Evolutionary conservation across 148 eudicot genomes (phyloP).

Genomic region (Bassia scoparia): DNA sequence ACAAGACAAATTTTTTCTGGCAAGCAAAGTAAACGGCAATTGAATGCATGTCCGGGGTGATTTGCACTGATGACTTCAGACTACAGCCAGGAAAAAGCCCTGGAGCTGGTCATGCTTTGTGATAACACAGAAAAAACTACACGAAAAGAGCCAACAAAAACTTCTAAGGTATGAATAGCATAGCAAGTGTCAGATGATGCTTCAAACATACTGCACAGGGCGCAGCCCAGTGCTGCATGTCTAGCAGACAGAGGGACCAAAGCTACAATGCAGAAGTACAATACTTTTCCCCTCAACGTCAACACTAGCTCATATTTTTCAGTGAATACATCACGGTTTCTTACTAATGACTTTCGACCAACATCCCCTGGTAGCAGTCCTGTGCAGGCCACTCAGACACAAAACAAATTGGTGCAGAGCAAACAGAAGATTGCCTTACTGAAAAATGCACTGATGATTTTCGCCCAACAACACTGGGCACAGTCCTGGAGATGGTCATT

Average conservation of each 20-base stretch:
- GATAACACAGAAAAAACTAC: not conserved
- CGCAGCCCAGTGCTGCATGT: slow-evolving; percentile 14
- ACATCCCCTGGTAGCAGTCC: slow-evolving; percentile 24
- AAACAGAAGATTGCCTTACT: slow-evolving; percentile 13
- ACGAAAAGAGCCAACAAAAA: not conserved
- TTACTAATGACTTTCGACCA: slow-evolving; percentile 10
- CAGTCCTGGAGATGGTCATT: slow-evolving; percentile 29
- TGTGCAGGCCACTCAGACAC: slow-evolving; percentile 15
- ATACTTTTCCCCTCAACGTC: slow-evolving; percentile 5
- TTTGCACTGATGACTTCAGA: slow-evolving; percentile 25
- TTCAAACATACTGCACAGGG: slow-evolving; percentile 2
- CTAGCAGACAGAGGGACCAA: slow-evolving; percentile 2
- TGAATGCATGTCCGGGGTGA: slow-evolving; percentile 1
- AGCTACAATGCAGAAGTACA: slow-evolving; percentile 1
- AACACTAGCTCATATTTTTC: slow-evolving; percentile 13
- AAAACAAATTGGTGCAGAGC: not conserved
- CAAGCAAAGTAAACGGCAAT: not conserved
- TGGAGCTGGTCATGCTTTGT: slow-evolving; percentile 46
- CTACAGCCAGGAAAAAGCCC: slow-evolving; percentile 58
- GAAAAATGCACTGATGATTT: slow-evolving; percentile 20
- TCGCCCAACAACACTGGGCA: slow-evolving; percentile 25
- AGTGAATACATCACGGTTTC: slow-evolving; percentile 2
- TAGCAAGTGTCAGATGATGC: slow-evolving; percentile 7
- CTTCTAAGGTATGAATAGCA: not conserved
- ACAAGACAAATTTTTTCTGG: not conserved